A percentile compares a stretch with the other conserved stretches of the same genome.
Conservation (phyloP, 352 stramenopile genomes). For the Halophytophthora batemanensis region DNA sequence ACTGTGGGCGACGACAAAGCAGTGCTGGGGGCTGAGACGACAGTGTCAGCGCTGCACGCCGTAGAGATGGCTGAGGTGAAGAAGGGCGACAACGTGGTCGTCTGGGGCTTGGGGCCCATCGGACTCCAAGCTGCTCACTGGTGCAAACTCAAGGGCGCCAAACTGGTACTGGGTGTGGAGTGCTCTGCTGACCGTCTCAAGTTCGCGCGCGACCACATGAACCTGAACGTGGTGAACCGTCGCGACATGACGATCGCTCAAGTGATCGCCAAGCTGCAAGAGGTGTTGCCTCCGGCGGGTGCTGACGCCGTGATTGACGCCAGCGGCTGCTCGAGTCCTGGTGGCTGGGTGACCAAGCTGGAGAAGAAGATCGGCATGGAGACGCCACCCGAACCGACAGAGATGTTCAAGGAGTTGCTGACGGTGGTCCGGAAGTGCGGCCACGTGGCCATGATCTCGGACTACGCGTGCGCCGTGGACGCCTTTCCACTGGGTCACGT, state of each 20-base stretch:
- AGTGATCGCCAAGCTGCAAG: constrained; percentile 44
- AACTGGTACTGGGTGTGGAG: constrained; percentile 59
- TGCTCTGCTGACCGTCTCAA: constrained; percentile 44
- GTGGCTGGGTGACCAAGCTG: constrained; percentile 39
- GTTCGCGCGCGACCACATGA: constrained; percentile 54
- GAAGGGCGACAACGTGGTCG: constrained; percentile 44
- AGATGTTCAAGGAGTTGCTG: constrained; percentile 60
- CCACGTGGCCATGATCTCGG: constrained; percentile 48
- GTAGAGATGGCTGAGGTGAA: constrained; percentile 52
- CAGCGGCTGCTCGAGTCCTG: constrained; percentile 27
- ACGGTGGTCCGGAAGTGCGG: constrained; percentile 58
- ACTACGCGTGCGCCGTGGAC: constrained; percentile 42
- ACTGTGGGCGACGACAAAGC: constrained; percentile 60
- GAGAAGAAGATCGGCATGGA: constrained; percentile 51
- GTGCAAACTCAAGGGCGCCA: constrained; percentile 63
- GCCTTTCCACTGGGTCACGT: constrained; percentile 56
- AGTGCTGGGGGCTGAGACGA: constrained; percentile 60
- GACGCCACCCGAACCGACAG: constrained; percentile 41
- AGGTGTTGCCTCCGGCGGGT: constrained; percentile 44
- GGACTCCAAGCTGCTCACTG: constrained; percentile 54
- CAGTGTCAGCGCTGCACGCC: constrained; percentile 53
- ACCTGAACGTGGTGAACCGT: constrained; percentile 61
- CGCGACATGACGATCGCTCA: constrained; percentile 41
- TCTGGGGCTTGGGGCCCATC: constrained; percentile 68
- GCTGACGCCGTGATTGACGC: constrained; percentile 61